Evolutionary conservation across 176 grass and related monocot genomes (phyloP).

Genomic region (Zea mays): DNA sequence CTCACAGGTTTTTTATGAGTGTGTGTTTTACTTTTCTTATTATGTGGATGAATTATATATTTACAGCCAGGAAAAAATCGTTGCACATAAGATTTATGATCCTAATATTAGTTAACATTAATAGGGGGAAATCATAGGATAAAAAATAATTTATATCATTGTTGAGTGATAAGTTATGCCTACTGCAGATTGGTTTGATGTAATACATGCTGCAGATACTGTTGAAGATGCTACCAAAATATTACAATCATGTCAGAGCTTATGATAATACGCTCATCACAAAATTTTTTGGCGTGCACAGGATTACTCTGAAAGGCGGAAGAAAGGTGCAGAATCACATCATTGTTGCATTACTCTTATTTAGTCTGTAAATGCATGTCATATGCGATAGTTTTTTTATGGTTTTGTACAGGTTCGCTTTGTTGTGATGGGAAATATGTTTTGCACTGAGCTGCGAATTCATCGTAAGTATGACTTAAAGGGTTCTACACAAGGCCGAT

Average conservation of each 20-base stretch:
- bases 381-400: constrained; percentile 31
- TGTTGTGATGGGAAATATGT: constrained; percentile 99
- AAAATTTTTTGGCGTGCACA: constrained; percentile 96
- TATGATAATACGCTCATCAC: constrained; percentile 99
- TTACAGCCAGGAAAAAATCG: neutral
- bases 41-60: constrained; percentile 14
- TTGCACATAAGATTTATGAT: constrained; percentile 14
- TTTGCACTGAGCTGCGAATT: constrained; percentile 88
- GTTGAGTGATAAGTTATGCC: constrained; percentile 51
- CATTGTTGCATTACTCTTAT: constrained; percentile 26
- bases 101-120: constrained; percentile 31
- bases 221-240: constrained; percentile 98
- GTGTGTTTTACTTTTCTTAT: constrained; percentile 16
- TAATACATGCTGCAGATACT: constrained; percentile 82
- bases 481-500: constrained; percentile 89
- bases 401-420: constrained; percentile 72
- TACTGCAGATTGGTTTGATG: constrained; percentile 68
- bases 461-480: constrained; percentile 95
- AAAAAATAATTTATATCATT: constrained; percentile 26
- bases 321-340: constrained; percentile 61
- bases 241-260: constrained; percentile 95
- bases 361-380: constrained; percentile 5
- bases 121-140: neutral
- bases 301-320: constrained; percentile 74
- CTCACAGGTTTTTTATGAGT: neutral